Percentiles rank a stretch among this genome's conserved stretches.
Evolutionary conservation across 345 rosid species (phyloP).

Genomic region (Mangifera indica): DNA sequence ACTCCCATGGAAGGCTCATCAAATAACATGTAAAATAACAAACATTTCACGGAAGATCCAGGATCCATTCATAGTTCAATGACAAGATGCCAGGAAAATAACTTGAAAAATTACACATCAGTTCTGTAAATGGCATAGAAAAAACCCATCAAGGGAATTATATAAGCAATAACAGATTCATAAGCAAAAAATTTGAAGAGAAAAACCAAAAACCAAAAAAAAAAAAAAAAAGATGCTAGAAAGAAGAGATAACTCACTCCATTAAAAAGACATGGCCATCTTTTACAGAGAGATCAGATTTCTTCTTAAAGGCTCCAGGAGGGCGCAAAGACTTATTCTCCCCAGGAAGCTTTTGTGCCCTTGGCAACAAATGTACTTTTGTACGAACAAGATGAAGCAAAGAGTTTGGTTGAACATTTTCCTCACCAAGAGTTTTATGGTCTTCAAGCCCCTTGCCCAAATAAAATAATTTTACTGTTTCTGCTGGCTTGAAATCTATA

Average conservation of each 20-base stretch:
- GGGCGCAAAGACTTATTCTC: conserved; percentile 91
- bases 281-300: conserved; percentile 91
- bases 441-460: conserved; percentile 92
- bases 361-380: conserved; percentile 72
- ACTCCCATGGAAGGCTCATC: not conserved
- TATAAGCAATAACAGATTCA: not conserved
- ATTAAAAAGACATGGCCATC: conserved; percentile 92
- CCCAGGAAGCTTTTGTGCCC: conserved; percentile 86
- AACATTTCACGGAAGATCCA: not conserved
- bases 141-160: not conserved
- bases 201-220: not conserved
- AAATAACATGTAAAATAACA: not conserved
- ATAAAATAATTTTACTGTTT: conserved; percentile 73
- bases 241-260: conserved; percentile 67
- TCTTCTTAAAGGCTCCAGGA: conserved; percentile 99
- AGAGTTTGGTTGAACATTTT: conserved; percentile 88
- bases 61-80: not conserved
- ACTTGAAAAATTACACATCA: not conserved
- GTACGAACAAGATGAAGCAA: conserved; percentile 92
- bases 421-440: conserved; percentile 64
- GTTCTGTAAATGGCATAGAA: not conserved
- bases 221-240: not conserved
- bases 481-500: conserved; percentile 90
- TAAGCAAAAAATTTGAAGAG: not conserved
- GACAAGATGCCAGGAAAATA: not conserved